These are phyloP conservation scores for Talaromyces wortmannii DNA, from an alignment of 495 filamentous ascomycete species.

Conservation along the genomic window DNA sequence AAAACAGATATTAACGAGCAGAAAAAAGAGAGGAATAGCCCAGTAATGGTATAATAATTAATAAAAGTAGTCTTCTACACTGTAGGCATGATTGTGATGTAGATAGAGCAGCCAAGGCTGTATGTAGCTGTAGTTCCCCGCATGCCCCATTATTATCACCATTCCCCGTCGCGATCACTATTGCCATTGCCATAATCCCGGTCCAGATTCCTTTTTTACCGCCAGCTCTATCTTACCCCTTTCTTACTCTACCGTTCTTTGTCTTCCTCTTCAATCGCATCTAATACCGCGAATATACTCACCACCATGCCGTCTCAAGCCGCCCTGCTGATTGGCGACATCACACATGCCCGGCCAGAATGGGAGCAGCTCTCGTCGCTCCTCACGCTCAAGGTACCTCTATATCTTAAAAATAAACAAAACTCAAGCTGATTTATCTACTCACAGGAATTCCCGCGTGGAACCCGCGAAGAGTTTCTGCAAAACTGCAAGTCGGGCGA, in stretches of 20 bases:
- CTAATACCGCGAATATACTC: background rate
- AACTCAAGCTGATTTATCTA: background rate
- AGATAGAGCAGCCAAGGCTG: no score
- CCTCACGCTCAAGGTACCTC: conserved; percentile 44
- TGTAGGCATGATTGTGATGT: no score
- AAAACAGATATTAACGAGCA: no score
- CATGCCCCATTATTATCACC: no score
- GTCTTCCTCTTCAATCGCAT: no score
- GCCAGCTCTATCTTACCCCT: background rate
- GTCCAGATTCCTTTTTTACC: background rate
- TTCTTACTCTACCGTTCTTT: no score
- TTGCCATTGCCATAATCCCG: background rate
- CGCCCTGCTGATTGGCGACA: conserved; percentile 50
- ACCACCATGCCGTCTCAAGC: conserved; percentile 29
- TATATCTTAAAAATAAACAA: background rate
- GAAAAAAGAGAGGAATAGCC: no score
- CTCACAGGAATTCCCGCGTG: conserved; percentile 46
- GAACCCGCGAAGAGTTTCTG: conserved; percentile 45
- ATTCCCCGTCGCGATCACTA: no score
- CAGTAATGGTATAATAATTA: no score
- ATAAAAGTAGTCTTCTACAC: no score
- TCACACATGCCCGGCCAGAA: conserved; percentile 46
- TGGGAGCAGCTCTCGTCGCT: conserved; percentile 48
- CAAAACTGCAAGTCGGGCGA: conserved; percentile 43
- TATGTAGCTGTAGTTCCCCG: no score